These are phyloP conservation scores for Pichia heedii DNA, from an alignment of 805 yeast genomes.

Conservation along the genomic window DNA sequence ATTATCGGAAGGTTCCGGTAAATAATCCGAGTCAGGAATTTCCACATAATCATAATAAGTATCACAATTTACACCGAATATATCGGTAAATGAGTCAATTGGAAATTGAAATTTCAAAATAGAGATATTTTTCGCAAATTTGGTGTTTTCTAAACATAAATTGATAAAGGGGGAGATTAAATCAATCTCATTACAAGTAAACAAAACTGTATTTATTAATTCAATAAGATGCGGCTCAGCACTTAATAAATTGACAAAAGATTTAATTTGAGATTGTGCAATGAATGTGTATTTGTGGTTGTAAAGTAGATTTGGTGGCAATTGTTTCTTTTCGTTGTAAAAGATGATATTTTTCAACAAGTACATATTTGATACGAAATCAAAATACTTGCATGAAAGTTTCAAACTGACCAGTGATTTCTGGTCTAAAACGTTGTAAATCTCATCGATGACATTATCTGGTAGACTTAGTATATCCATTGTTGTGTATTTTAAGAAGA, in stretches of 20 bases:
- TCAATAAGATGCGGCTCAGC: not conserved
- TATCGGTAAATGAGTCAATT: not conserved
- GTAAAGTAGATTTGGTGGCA: not conserved
- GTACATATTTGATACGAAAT: not conserved
- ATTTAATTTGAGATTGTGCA: not conserved
- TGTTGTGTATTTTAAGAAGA: not conserved
- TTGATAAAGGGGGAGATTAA: not conserved
- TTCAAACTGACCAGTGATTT: not conserved
- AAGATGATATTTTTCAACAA: conserved; percentile 1
- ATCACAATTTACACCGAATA: too few species aligned
- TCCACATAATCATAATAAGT: too few species aligned
- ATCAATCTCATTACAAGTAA: not conserved
- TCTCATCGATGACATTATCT: conserved; percentile 1
- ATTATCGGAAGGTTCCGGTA: too few species aligned
- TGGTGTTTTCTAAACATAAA: not conserved
- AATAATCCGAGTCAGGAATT: too few species aligned
- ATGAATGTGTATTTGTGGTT: not conserved
- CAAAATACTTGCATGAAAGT: not conserved
- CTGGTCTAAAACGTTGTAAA: not conserved
- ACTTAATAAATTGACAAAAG: not conserved
- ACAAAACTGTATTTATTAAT: not conserved
- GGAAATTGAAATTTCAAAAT: not conserved
- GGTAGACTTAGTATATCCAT: conserved; percentile 5
- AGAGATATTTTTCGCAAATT: not conserved
- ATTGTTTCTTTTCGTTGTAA: conserved; percentile 1